These are phyloP conservation scores for Blastomyces gilchristii DNA, from an alignment of 2,329 filamentous ascomycete species.

Conservation along the genomic window DNA sequence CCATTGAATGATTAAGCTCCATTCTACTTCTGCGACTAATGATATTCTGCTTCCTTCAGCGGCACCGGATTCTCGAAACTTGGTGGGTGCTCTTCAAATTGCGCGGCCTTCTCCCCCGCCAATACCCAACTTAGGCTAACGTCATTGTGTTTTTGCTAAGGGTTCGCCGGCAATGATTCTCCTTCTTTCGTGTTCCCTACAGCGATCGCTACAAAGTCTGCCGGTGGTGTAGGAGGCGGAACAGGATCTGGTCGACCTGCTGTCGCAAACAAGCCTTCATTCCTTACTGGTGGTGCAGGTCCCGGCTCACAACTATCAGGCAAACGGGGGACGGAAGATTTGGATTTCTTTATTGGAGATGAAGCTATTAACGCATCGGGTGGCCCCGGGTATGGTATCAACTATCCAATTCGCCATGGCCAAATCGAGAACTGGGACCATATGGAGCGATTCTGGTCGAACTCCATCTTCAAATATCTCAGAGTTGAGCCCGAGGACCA, in stretches of 20 bases:
- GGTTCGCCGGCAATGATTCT: slow-evolving; percentile 98
- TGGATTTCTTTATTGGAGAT: slow-evolving; percentile 98
- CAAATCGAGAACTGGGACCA: slow-evolving; percentile 99
- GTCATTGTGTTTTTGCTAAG: slow-evolving; percentile 37
- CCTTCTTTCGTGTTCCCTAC: slow-evolving; percentile 99
- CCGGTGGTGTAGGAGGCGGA: slow-evolving; percentile 55
- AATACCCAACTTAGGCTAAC: slow-evolving; percentile 27
- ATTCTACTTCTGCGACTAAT: slow-evolving; percentile 21
- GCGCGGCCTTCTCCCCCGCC: slow-evolving; percentile 10
- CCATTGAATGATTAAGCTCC: slow-evolving; percentile 18
- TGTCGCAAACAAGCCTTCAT: slow-evolving; percentile 90
- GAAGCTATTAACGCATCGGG: slow-evolving; percentile 76
- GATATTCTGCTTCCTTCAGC: slow-evolving; percentile 47
- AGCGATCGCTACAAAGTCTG: slow-evolving; percentile 89
- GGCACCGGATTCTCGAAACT: slow-evolving; percentile 99
- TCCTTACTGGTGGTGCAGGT: slow-evolving; percentile 82
- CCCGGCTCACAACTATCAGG: slow-evolving; percentile 69
- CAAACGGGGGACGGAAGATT: slow-evolving; percentile 92
- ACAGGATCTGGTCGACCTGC: slow-evolving; percentile 81
- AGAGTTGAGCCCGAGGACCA: slow-evolving; percentile 97
- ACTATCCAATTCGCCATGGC: slow-evolving; percentile 95
- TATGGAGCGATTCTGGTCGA: slow-evolving; percentile 99
- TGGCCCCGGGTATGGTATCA: slow-evolving; percentile 87
- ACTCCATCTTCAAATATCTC: slow-evolving; percentile 99
- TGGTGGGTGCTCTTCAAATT: slow-evolving; percentile 48